phyloP scores from a whole-genome alignment of 202 grass and related monocot species.

The Carex arenaria region DNA sequence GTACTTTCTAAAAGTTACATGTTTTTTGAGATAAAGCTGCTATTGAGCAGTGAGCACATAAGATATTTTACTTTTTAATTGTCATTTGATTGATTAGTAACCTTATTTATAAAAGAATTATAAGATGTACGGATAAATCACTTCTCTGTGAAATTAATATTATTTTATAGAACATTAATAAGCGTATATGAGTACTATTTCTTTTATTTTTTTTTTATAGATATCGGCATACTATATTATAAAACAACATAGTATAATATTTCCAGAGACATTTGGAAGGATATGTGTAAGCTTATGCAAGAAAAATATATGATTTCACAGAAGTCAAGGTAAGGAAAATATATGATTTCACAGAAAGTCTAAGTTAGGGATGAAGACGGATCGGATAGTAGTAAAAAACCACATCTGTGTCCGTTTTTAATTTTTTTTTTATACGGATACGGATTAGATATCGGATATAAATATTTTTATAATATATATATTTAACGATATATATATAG shows the following conservation, averaged over 20 bases:
- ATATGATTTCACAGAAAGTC: background rate
- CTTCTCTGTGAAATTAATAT: too few relatives aligned
- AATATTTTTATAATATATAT: too few relatives aligned
- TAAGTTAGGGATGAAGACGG: too few relatives aligned
- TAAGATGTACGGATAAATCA: background rate
- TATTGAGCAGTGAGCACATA: background rate
- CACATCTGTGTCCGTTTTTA: too few relatives aligned
- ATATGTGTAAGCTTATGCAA: background rate
- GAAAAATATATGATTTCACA: background rate
- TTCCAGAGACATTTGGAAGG: background rate
- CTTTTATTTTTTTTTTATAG: too few relatives aligned
- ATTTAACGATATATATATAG: too few relatives aligned
- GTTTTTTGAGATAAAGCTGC: background rate
- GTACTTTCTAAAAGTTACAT: background rate
- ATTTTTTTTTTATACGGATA: too few relatives aligned
- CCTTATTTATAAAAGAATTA: background rate
- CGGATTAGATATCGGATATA: too few relatives aligned
- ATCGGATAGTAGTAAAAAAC: too few relatives aligned
- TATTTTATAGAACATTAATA: too few relatives aligned
- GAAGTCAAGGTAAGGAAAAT: background rate
- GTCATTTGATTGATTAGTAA: background rate
- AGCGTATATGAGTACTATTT: too few relatives aligned
- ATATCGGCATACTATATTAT: background rate
- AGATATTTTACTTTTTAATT: background rate
- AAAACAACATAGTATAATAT: background rate